Base-by-base conservation (phyloP, 176 grass and related monocot genomes). In the Elaeis guineensis region DNA sequence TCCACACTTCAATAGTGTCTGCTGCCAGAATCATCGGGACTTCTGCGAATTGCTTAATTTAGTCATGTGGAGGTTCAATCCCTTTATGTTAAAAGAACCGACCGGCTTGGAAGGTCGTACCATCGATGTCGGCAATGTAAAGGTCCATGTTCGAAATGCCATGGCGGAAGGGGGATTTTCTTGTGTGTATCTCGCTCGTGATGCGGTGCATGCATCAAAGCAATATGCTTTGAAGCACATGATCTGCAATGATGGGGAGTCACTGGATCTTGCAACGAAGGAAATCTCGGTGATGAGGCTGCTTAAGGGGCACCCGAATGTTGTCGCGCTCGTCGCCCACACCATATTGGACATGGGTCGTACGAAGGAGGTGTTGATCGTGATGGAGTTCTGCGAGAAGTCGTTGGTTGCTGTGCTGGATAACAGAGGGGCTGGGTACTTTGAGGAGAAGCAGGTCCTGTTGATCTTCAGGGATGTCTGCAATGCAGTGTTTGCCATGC, bases 81-180 rank as follows among this genome's bases (percentile, higher is more conserved):
- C 74, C 25, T 95, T 95, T 51, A 79, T 66, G 29, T 73, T 73
- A 0, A 94, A 89, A 78, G 64, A 79, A 63, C 67, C 78, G 28
- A 69, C 55, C 51, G 74, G 80, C 76, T 49, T 95, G 55, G 89
- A 95, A 60, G 81, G 85, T 8, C 84, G 81, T 60, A 85, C 78
- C 18, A 69, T 89, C 59, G 89, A 89, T 65, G 71, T 94, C 39
- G 81, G 81, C 17, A 81, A 75, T 57, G 19, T 79, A 44, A 95
- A 89, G 72, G 64, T 94, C 21, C 72, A 77, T 51, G 72, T 94
- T 17, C 75, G 72, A 7, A 89, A 83, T 82, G 67, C 61, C 32
- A 89, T 94, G 54, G 89, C 84, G n/a, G 70, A 94, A 71, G 84
- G 89, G 49, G 89, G 89, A 25, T 94, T 89, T 75, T 89, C 89